Evolutionary conservation across 2,329 filamentous ascomycete genomes (phyloP).

Genomic region (Setomelanomma holmii): DNA sequence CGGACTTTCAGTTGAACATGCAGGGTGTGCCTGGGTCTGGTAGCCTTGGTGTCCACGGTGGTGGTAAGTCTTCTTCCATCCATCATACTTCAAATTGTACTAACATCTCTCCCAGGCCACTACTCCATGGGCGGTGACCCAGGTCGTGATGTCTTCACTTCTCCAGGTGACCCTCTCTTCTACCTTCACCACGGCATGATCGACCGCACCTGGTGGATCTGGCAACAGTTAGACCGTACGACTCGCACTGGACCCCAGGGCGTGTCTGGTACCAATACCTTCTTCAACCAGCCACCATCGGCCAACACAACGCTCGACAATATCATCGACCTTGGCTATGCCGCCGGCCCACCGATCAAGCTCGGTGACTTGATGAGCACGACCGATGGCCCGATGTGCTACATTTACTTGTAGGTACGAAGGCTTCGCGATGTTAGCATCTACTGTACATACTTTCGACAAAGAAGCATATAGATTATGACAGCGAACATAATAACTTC

Average conservation of each 20-base stretch:
- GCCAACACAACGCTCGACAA: constrained; percentile 56
- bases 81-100: constrained; percentile 38
- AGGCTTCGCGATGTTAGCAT: neutral
- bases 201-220: constrained; percentile 54
- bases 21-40: constrained; percentile 35
- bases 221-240: constrained; percentile 49
- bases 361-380: constrained; percentile 42
- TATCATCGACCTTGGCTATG: constrained; percentile 49
- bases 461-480: neutral
- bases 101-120: constrained; percentile 53
- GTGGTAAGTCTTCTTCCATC: constrained; percentile 23
- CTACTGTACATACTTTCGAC: neutral
- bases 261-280: constrained; percentile 55
- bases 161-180: constrained; percentile 49
- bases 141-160: constrained; percentile 34
- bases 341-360: constrained; percentile 27
- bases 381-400: constrained; percentile 43
- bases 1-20: constrained; percentile 41
- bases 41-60: constrained; percentile 40
- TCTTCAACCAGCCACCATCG: constrained; percentile 53
- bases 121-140: constrained; percentile 56
- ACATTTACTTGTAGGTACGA: constrained; percentile 35
- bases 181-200: constrained; percentile 56
- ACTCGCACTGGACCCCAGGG: constrained; percentile 36
- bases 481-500: neutral